A percentile compares a stretch with the other conserved stretches of the same genome.
These are phyloP conservation scores for Eragrostis tef DNA, from an alignment of 202 grass and related monocot genomes.

Conservation along the genomic window DNA sequence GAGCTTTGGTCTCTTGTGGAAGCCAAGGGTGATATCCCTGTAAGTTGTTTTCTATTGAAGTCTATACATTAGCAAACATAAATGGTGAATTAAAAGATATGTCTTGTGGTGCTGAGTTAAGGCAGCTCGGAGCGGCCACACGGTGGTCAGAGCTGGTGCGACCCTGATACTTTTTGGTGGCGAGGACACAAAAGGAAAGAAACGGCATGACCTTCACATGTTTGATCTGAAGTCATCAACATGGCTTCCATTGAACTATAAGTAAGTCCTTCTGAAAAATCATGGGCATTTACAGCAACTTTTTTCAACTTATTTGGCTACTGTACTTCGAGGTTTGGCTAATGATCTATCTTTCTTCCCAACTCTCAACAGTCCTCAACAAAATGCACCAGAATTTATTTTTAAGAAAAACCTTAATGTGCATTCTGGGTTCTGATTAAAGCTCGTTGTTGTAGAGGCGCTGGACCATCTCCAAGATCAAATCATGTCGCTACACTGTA, in stretches of 20 bases:
- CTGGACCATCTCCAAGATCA: constrained; percentile 87
- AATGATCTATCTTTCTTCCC: background rate
- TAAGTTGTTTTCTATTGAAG: constrained; percentile 53
- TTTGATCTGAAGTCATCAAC: constrained; percentile 88
- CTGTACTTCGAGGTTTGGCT: constrained; percentile 15
- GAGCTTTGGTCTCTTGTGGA: constrained; percentile 82
- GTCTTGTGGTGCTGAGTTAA: constrained; percentile 49
- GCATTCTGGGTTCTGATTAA: constrained; percentile 30
- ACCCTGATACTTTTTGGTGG: constrained; percentile 91
- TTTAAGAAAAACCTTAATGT: background rate
- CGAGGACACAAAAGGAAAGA: constrained; percentile 86
- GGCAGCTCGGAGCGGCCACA: constrained; percentile 86
- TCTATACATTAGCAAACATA: background rate
- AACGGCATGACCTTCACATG: constrained; percentile 95
- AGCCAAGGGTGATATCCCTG: constrained; percentile 92
- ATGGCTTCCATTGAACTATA: constrained; percentile 99
- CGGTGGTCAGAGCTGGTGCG: constrained; percentile 79
- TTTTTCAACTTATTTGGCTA: background rate
- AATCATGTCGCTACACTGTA: constrained; percentile 78
- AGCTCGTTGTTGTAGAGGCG: constrained; percentile 62
- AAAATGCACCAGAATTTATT: background rate
- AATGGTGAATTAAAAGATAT: constrained; percentile 18
- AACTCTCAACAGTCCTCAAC: constrained; percentile 17
- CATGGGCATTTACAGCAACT: background rate
- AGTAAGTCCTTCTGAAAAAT: constrained; percentile 55